phyloP scores from a whole-genome alignment of 2,329 filamentous ascomycete species.

The Botrytis fragariae region DNA sequence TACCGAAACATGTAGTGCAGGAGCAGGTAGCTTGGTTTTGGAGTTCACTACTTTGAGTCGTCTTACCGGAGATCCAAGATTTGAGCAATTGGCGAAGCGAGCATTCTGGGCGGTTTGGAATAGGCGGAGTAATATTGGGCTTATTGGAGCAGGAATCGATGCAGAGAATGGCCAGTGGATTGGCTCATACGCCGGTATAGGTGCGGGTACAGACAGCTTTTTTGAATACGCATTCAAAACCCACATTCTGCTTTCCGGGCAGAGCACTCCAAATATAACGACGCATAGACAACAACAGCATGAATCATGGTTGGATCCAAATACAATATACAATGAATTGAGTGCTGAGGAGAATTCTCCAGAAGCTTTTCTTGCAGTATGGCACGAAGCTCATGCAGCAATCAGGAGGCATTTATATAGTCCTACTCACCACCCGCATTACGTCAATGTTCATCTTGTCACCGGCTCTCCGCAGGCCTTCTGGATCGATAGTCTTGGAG shows the following conservation, averaged over 20 bases:
- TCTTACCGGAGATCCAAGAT: constrained; percentile 80
- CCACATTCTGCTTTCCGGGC: constrained; percentile 82
- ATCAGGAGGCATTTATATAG: constrained; percentile 93
- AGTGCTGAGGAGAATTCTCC: constrained; percentile 66
- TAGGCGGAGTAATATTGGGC: constrained; percentile 75
- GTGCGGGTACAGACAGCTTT: constrained; percentile 95
- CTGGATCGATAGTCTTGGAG: constrained; percentile 95
- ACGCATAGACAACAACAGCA: constrained; percentile 26
- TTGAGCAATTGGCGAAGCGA: constrained; percentile 83
- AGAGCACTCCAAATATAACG: constrained; percentile 54
- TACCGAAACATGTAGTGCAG: constrained; percentile 94
- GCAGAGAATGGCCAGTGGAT: constrained; percentile 90
- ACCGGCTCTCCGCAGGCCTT: constrained; percentile 86
- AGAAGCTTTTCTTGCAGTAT: constrained; percentile 75
- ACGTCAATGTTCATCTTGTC: constrained; percentile 82
- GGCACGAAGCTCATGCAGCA: constrained; percentile 80
- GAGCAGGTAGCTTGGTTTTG: constrained; percentile 90
- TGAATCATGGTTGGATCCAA: constrained; percentile 58
- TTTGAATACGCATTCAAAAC: constrained; percentile 98
- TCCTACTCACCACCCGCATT: constrained; percentile 81
- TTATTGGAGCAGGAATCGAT: constrained; percentile 90
- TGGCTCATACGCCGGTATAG: constrained; percentile 85
- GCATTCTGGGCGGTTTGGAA: constrained; percentile 99
- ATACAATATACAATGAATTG: constrained; percentile 57
- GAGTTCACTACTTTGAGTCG: constrained; percentile 91